Percentiles rank a stretch among this genome's conserved stretches.
Evolutionary conservation across 176 grass and related monocot species (phyloP).

Genomic region (Zizania latifolia): DNA sequence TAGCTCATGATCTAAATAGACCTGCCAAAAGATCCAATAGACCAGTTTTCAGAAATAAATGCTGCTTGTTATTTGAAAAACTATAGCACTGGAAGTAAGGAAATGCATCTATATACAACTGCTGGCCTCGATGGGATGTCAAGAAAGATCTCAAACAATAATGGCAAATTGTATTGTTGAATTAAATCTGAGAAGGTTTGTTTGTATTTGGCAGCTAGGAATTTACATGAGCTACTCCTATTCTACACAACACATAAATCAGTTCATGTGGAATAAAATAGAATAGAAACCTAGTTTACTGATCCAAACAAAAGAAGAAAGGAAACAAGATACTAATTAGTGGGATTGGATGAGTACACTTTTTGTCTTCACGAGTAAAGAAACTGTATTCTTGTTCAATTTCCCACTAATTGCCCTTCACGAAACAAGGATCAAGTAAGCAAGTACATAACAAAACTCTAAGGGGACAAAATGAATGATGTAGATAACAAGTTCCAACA

Average conservation of each 20-base stretch:
- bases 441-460: slow-evolving; percentile 28
- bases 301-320: not conserved
- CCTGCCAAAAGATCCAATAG: not conserved
- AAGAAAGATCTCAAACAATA: not conserved
- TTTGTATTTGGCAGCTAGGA: not conserved
- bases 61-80: slow-evolving; percentile 1
- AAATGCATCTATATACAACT: slow-evolving; percentile 1
- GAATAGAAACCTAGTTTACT: slow-evolving; percentile 2
- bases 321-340: slow-evolving; percentile 11
- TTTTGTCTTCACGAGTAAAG: slow-evolving; percentile 88
- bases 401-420: slow-evolving; percentile 99
- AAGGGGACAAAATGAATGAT: slow-evolving; percentile 9
- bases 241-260: slow-evolving; percentile 6
- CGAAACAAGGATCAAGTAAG: slow-evolving; percentile 36
- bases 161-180: slow-evolving; percentile 1
- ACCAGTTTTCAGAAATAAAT: not conserved
- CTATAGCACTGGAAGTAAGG: not conserved
- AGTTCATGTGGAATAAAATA: not conserved
- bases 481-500: not conserved
- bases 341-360: slow-evolving; percentile 52
- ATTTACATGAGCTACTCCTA: not conserved
- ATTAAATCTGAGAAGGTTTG: slow-evolving; percentile 12
- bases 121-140: not conserved
- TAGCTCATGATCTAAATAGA: not conserved
- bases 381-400: slow-evolving; percentile 95